Evolutionary conservation across 371 early-diverging fungal genomes (phyloP), one percentile per base, ranked within the genome.

Genomic region (Lichtheimia hyalospora): DNA sequence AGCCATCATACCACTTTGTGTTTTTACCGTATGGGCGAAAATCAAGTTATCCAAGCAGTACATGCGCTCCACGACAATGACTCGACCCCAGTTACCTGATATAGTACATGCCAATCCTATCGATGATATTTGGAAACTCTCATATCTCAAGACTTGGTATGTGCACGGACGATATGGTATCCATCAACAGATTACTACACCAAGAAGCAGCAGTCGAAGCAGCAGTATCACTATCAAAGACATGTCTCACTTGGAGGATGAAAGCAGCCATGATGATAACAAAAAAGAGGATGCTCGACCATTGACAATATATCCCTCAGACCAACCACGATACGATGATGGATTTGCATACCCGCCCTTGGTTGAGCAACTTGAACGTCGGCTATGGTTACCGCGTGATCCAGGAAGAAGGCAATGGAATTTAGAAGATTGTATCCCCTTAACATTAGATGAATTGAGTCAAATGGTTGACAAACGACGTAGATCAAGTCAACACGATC

Each of bases 1-100:
- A 0, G 57, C 82, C 0, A 24, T 85, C 1, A 28, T 75, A 1
- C 86, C 86, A 1, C 58, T 84, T 6, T 57, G 82, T 3, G 42
- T 83, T 1, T 73, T 81, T 7, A 86, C 87, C 0, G 42, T 77
- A 0, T 84, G 81, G 80, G 74, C 75, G 55, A 85, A 83, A 67
- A 41, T 67, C 24, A 79, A 80, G 51, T 72, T 83, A 3, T 57
- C 74, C 5, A 67, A 67, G 2, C 68, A 75, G 6, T 86, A 84
- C 62, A 67, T 70, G 27, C 53, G 56, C 2, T 65, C 81, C 7
- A 73, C 74, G 1, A 46, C 16, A n/a, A 13, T 51, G 23, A 15
- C n/a, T 42, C 25, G 48, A 16, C 6, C 40, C 28, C 39, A 54
- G 34, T 48, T 34, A 53, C 3, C 12, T 50, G 28, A 39, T 8